Percentiles rank a stretch among this genome's conserved stretches.
Evolutionary conservation across 2,329 filamentous ascomycete species (phyloP).

Genomic region (Fusarium napiforme): DNA sequence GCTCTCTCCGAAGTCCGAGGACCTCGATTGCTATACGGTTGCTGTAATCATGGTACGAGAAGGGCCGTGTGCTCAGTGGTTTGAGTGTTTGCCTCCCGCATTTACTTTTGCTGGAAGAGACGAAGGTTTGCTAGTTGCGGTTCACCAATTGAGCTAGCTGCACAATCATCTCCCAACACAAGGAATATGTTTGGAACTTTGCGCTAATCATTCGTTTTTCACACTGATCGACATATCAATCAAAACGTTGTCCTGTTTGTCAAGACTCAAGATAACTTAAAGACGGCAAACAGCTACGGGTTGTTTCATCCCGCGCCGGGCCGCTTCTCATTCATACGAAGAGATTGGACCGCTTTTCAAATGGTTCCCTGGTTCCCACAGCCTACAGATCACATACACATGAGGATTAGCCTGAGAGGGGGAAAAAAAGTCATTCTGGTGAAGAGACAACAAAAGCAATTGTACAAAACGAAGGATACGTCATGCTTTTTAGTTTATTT

Average conservation of each 20-base stretch:
- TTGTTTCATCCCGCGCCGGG: constrained; percentile 29
- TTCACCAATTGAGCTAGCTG: constrained; percentile 15
- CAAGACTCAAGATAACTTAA: background rate
- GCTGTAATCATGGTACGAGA: background rate
- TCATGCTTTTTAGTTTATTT: constrained; percentile 20
- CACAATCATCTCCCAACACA: constrained; percentile 24
- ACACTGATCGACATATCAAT: constrained; percentile 9
- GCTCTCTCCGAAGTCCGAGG: background rate
- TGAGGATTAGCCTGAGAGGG: constrained; percentile 9
- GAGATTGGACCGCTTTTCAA: constrained; percentile 4
- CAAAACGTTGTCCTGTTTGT: background rate
- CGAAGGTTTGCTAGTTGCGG: constrained; percentile 29
- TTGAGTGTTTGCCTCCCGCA: background rate
- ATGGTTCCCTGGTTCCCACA: too few species aligned
- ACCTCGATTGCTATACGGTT: background rate
- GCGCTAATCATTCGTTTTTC: constrained; percentile 6
- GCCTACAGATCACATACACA: background rate
- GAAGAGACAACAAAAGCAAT: constrained; percentile 42
- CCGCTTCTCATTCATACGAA: constrained; percentile 18
- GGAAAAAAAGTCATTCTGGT: background rate
- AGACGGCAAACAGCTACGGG: background rate
- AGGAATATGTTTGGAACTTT: constrained; percentile 8
- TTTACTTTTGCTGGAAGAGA: background rate
- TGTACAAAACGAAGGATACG: constrained; percentile 11
- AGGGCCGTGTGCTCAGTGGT: background rate